Conservation (phyloP, 1,139 yeast species). For the Hanseniaspora sp. region DNA sequence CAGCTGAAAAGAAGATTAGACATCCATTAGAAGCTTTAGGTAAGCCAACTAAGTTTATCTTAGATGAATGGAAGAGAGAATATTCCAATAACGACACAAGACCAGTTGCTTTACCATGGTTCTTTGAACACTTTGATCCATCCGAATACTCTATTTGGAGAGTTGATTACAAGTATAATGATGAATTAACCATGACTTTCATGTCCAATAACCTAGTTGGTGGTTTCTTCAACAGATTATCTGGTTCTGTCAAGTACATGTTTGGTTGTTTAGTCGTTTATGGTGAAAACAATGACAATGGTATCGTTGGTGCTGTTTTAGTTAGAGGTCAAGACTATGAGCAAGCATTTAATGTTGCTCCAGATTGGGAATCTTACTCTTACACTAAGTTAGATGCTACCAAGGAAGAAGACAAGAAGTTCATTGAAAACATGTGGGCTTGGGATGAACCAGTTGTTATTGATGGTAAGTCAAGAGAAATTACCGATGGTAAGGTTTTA, state of each 20-base stretch:
- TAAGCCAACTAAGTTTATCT: slow-evolving; percentile 46
- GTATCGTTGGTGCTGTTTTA: slow-evolving; percentile 89
- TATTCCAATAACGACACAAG: slow-evolving; percentile 98
- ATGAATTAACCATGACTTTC: slow-evolving; percentile 90
- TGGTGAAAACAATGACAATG: slow-evolving; percentile 98
- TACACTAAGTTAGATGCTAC: slow-evolving; percentile 54
- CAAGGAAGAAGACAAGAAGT: slow-evolving; percentile 56
- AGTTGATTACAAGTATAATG: slow-evolving; percentile 95
- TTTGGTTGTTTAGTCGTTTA: slow-evolving; percentile 90
- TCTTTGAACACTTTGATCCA: slow-evolving; percentile 92
- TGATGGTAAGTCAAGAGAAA: slow-evolving; percentile 55
- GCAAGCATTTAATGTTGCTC: slow-evolving; percentile 97
- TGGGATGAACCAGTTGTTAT: slow-evolving; percentile 69
- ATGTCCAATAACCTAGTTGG: slow-evolving; percentile 98
- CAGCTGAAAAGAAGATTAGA: slow-evolving; percentile 49
- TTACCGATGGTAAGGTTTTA: slow-evolving; percentile 75
- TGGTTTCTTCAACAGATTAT: slow-evolving; percentile 85
- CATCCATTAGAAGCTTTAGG: slow-evolving; percentile 88
- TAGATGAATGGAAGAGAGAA: slow-evolving; percentile 93
- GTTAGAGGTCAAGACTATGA: slow-evolving; percentile 85
- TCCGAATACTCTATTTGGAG: slow-evolving; percentile 92
- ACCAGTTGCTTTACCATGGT: slow-evolving; percentile 89
- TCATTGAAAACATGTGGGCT: slow-evolving; percentile 67
- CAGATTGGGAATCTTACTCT: slow-evolving; percentile 90
- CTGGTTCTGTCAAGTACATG: slow-evolving; percentile 85